Evolutionary conservation across 768 basidiomycete species (phyloP), one percentile per base, ranked within the genome.

Genomic region (Tulasnella sp.): DNA sequence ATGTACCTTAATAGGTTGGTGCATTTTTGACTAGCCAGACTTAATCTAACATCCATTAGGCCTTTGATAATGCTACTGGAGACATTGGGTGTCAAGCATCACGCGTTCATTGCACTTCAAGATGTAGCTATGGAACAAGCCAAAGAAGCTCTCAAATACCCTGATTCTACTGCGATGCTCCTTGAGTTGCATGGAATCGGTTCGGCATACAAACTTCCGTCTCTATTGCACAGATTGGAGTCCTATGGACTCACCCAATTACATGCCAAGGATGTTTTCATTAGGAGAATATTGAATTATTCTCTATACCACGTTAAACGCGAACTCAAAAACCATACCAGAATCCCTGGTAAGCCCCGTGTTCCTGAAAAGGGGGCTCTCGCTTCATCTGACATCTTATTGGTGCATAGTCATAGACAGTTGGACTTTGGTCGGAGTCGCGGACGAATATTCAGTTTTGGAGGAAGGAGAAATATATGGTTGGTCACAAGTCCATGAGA

Each of bases 21-120:
- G n/a, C n/a, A n/a, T n/a, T n/a, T n/a, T n/a, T n/a, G n/a, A n/a
- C n/a, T n/a, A n/a, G n/a, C 16, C 39, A 35, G 48, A 28, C 42
- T 50, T 35, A 16, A 20, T 16, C 10, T 9, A 41, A 37, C 34
- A 19, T 40, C n/a, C n/a, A n/a, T n/a, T 44, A 88, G 85, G 49
- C 75, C 83, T 2, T 61, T 87, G 10, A 72, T 88, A 25, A 86
- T 82, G 79, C 68, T 85, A 3, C 67, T 91, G 5, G 88, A 91
- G 61, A 81, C 83, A 54, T 71, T 81, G 8, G 79, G 79, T 1
- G 79, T 87, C 13, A 65, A 68, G 5, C 68, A 64, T 53, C 68
- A 77, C 0, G 71, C 66, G 3, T 84, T 91, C 59, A 40, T 78
- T 33, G 63, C 68, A 8, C 71, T 89, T 1, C 88, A 89, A 57